Evolutionary conservation across 441 rosid species (phyloP), one percentile per base, ranked within the genome.

Genomic region (Gossypium gossypioides): DNA sequence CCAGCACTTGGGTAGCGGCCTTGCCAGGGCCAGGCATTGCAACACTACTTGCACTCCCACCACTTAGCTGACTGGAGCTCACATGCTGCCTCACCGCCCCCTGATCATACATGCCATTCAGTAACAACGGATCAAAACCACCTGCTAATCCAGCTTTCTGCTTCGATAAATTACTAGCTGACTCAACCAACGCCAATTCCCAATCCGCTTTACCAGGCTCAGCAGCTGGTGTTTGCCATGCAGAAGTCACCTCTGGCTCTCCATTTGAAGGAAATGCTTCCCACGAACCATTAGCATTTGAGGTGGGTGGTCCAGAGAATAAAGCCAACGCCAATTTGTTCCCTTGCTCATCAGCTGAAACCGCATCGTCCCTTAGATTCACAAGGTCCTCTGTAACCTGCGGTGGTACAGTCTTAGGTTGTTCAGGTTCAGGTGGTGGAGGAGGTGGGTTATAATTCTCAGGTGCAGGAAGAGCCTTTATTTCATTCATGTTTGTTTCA

Each of bases 221-320:
- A 1, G 90, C 95, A 4, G 92, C 93, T 1, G 92, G 96, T 7
- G 81, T 89, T 80, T 88, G 88, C 98, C 98, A 88, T 1, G 95
- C 98, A 0, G 88, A 92, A 15, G 88, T 91, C 12, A 87, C 83
- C 60, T 74, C 80, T 3, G 78, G 68, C 60, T 77, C 79, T 46
- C 86, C 89, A 27, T 82, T 46, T 1, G 81, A 74, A 0, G 87
- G 79, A 81, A 88, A 88, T 13, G 82, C 83, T 81, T 84, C 90
- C 92, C 92, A 88, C 6, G 86, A 81, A 15, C 86, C 86, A 55
- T 83, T 81, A 37, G 48, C 48, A 32, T 75, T 77, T 2, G 74
- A 32, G n/a, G 55, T 62, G 0, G 87, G 76, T 10, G 83, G 83
- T 52, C 87, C 89, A 0, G 86, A 74, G 63, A 88, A 88, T 64